Evolutionary conservation across 169 alveolate species (phyloP).

Genomic region (Neospora caninum): DNA sequence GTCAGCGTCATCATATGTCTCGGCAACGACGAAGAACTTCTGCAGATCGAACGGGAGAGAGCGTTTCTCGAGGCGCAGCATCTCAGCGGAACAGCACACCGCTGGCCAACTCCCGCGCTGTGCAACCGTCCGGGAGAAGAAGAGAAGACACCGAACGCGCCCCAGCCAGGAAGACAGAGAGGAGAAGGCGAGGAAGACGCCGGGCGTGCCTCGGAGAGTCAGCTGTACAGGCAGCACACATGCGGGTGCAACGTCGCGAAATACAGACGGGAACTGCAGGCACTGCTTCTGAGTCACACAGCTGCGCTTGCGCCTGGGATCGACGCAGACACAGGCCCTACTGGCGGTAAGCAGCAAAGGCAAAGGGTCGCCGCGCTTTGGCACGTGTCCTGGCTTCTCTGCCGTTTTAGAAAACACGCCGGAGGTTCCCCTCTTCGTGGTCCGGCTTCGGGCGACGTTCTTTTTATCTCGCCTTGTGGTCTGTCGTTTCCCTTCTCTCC

Average conservation of each 20-base stretch:
- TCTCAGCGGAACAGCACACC: background rate
- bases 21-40: constrained; percentile 17
- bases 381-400: background rate
- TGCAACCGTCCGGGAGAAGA: background rate
- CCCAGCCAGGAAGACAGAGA: background rate
- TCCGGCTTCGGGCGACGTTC: too few species aligned
- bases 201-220: background rate
- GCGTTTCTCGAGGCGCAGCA: background rate
- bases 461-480: too few species aligned
- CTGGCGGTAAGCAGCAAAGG: background rate
- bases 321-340: background rate
- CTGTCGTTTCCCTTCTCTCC: too few species aligned
- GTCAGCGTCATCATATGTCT: background rate
- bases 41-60: background rate
- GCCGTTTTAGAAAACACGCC: too few species aligned
- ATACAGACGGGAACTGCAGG: background rate
- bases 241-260: background rate
- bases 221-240: background rate
- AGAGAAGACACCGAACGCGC: background rate
- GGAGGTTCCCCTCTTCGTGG: too few species aligned
- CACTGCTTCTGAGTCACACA: background rate
- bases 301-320: background rate
- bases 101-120: background rate
- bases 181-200: background rate
- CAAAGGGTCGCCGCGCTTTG: too few species aligned